Conservation (phyloP, 2,329 filamentous ascomycete genomes). For the Xylaria sp. region DNA sequence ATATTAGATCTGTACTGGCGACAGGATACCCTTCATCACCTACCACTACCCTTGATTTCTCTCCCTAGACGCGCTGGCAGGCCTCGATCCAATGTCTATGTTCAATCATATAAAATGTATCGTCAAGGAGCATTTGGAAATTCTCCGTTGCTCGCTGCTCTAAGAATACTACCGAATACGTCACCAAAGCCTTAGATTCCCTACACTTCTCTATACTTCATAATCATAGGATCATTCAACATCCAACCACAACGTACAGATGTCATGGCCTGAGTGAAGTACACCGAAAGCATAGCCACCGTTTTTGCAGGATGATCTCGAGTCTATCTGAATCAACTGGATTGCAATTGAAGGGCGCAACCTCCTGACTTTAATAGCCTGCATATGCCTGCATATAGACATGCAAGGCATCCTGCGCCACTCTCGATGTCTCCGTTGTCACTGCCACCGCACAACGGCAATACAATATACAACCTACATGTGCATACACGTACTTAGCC, state of each 20-base stretch:
- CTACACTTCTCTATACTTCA: not conserved
- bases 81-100: not conserved
- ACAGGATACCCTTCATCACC: constrained; percentile 23
- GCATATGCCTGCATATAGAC: constrained; percentile 24
- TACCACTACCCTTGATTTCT: not conserved
- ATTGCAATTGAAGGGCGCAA: constrained; percentile 4
- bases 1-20: constrained; percentile 32
- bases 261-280: not conserved
- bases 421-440: not conserved
- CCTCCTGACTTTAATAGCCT: constrained; percentile 6
- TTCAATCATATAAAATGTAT: constrained; percentile 23
- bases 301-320: not conserved
- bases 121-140: not conserved
- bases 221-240: not conserved
- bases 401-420: constrained; percentile 13
- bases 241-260: not conserved
- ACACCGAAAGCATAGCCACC: constrained; percentile 8
- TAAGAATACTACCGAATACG: constrained; percentile 1
- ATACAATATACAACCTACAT: not conserved
- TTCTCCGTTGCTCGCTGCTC: not conserved
- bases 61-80: not conserved
- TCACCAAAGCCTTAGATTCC: not conserved
- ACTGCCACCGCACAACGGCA: constrained; percentile 13
- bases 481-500: not conserved
- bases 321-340: not conserved